Conservation (phyloP, 495 filamentous ascomycete genomes). For the Beverwykella pulmonaria region DNA sequence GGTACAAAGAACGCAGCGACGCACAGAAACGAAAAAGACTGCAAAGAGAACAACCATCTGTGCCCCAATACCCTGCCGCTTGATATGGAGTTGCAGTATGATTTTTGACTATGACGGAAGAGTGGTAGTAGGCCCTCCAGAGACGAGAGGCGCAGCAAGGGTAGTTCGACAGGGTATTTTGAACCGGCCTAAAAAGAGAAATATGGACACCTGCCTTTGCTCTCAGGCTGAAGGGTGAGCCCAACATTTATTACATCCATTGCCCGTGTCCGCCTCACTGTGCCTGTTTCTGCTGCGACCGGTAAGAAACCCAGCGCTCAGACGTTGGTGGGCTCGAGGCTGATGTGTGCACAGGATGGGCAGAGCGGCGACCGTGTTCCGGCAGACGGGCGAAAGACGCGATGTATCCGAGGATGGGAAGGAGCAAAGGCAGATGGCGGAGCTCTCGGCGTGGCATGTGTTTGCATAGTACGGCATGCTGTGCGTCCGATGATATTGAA, state of each 20-base stretch:
- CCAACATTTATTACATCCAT: conserved; percentile 6
- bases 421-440: not conserved
- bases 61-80: not conserved
- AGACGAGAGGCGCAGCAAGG: not conserved
- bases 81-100: not conserved
- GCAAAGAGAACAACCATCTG: not conserved
- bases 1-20: conserved; percentile 17
- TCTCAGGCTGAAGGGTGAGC: not conserved
- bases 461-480: conserved; percentile 24
- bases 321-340: conserved; percentile 3
- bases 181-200: not conserved
- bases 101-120: not conserved
- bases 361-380: not conserved
- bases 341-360: conserved; percentile 10
- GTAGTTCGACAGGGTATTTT: not conserved
- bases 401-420: not conserved
- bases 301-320: not conserved
- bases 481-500: conserved; percentile 26
- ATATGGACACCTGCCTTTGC: not conserved
- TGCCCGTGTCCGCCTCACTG: not conserved
- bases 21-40: not conserved
- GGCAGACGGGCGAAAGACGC: not conserved
- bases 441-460: conserved; percentile 23
- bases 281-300: not conserved
- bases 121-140: not conserved